phyloP scores from a whole-genome alignment of 768 basidiomycete species.

The Termitomyces sp. region DNA sequence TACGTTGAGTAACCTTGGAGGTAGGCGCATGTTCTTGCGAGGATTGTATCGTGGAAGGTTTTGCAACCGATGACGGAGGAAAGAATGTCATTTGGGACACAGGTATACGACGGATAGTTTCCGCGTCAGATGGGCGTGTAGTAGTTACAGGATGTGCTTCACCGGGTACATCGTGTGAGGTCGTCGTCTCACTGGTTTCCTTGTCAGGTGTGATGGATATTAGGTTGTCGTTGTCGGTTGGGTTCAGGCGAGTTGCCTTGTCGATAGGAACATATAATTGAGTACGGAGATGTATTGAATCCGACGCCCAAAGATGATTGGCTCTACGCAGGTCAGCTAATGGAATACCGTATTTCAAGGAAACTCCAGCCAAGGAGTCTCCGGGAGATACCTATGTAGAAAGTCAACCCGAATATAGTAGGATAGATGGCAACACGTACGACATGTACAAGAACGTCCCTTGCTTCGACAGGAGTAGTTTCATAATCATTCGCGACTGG shows the following conservation, averaged over 20 bases:
- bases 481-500: constrained; percentile 12
- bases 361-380: constrained; percentile 85
- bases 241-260: constrained; percentile 44
- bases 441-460: constrained; percentile 57
- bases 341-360: constrained; percentile 85
- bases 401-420: background rate
- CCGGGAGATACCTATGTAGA: constrained; percentile 54
- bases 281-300: constrained; percentile 85
- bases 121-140: constrained; percentile 13
- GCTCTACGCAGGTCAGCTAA: constrained; percentile 79
- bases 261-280: constrained; percentile 78
- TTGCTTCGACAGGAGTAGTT: constrained; percentile 31
- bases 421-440: constrained; percentile 28
- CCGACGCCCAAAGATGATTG: constrained; percentile 93
- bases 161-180: constrained; percentile 4
- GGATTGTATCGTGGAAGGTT: constrained; percentile 8
- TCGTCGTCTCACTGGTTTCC: constrained; percentile 15
- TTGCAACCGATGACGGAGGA: constrained; percentile 37
- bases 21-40: constrained; percentile 11
- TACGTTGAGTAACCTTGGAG: constrained; percentile 10
- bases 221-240: constrained; percentile 25
- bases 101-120: constrained; percentile 44
- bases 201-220: constrained; percentile 23
- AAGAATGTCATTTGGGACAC: constrained; percentile 52
- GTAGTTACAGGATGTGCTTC: constrained; percentile 6